Evolutionary conservation across 2,329 filamentous ascomycete species (phyloP).

Genomic region (Ambrosiella beaveri): DNA sequence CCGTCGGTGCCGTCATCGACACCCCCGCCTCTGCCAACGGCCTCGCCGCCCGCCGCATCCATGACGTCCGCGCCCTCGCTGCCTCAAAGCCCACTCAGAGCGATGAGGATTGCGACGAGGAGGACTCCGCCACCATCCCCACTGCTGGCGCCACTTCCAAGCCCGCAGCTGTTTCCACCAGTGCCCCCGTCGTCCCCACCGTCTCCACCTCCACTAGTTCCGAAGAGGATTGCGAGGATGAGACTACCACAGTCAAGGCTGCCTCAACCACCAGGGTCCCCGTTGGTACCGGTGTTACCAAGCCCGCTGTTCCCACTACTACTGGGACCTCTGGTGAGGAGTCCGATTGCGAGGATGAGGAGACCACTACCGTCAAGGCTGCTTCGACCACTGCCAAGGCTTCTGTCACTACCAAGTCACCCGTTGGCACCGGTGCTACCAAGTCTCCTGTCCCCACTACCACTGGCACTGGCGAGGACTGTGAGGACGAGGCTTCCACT

Average conservation of each 20-base stretch:
- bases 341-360: conserved; percentile 3
- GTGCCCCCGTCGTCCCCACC: not conserved
- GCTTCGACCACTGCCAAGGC: not conserved
- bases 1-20: conserved; percentile 8
- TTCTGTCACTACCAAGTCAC: not conserved
- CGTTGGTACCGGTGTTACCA: not conserved
- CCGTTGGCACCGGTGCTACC: not conserved
- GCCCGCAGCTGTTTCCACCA: not conserved
- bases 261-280: not conserved
- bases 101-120: conserved; percentile 3
- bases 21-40: conserved; percentile 1
- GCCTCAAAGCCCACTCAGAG: not conserved
- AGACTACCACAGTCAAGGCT: not conserved
- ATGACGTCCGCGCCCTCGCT: not conserved
- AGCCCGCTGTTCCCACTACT: not conserved
- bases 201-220: not conserved
- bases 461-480: not conserved
- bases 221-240: not conserved
- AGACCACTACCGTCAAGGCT: not conserved
- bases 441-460: not conserved
- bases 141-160: not conserved
- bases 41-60: conserved; percentile 1
- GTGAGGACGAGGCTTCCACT: not conserved
- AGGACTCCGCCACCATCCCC: not conserved
- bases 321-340: not conserved